phyloP scores from a whole-genome alignment of 1,284 basidiomycete genomes.

The Ustilago shanxiensis region DNA sequence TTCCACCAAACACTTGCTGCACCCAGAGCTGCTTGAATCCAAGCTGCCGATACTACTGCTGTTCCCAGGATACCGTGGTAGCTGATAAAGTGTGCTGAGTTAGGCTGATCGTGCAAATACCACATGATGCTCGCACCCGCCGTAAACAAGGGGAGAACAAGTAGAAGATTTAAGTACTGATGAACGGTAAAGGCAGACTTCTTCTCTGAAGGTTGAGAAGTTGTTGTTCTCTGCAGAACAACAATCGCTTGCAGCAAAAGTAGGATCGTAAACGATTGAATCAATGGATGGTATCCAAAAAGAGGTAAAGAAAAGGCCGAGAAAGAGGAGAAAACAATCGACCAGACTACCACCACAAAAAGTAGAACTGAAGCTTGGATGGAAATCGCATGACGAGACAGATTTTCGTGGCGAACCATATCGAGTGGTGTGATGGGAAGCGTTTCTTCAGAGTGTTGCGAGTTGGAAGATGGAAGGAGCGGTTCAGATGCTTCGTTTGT shows the following conservation, averaged over 20 bases:
- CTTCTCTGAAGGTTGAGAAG: slow-evolving; percentile 27
- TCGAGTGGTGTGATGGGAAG: slow-evolving; percentile 10
- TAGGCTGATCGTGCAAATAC: slow-evolving; percentile 57
- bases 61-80: slow-evolving; percentile 61
- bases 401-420: slow-evolving; percentile 39
- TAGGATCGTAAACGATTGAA: slow-evolving; percentile 55
- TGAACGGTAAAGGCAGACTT: slow-evolving; percentile 40
- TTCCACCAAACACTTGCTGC: slow-evolving; percentile 57
- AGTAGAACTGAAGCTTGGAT: slow-evolving; percentile 36
- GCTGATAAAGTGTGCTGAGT: slow-evolving; percentile 48
- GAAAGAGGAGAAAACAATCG: slow-evolving; percentile 39
- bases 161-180: slow-evolving; percentile 46
- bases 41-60: slow-evolving; percentile 36
- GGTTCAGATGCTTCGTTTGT: slow-evolving; percentile 11
- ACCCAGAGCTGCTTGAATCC: slow-evolving; percentile 57
- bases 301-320: slow-evolving; percentile 38
- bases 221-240: slow-evolving; percentile 54
- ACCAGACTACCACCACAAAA: slow-evolving; percentile 56
- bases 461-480: slow-evolving; percentile 12
- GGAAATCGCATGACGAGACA: slow-evolving; percentile 8
- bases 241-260: slow-evolving; percentile 54
- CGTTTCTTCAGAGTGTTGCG: background rate
- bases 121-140: slow-evolving; percentile 61
- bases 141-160: slow-evolving; percentile 57
- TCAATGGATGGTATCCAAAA: slow-evolving; percentile 60